Evolutionary conservation across 1,139 yeast genomes (phyloP), one percentile per base, ranked within the genome.

Genomic region (Hemisphaericaspora subhashii): DNA sequence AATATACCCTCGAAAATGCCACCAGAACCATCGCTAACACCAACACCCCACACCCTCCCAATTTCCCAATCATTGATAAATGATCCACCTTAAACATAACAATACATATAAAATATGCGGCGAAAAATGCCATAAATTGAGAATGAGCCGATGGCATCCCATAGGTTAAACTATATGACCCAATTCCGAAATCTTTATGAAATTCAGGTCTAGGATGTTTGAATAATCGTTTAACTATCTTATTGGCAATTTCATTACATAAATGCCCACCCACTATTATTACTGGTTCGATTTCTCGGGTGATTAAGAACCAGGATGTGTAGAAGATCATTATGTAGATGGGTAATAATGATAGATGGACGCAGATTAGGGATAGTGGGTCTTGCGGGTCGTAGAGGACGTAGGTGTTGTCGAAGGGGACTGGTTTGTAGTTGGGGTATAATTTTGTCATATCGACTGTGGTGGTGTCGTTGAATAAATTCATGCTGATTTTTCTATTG

Each of bases 141-240:
- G 96, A 81, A 60, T 92, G 98, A 2, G 98, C 96, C 40, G 92
- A 82, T 0, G 98, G 98, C 98, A 92, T 90, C 0, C 98, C 98
- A 58, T 84, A 88, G 2, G 87, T 85, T 38, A 81, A 68, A 32
- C 54, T 72, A 63, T 64, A 61, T 46, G 74, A 60, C 46, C 76
- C 67, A 47, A 71, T 40, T 47, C 81, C 68, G 53, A 74, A 68
- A 26, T 71, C 76, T 38, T 69, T 72, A 51, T 79, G 80, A 52
- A 68, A 68, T 5, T 74, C 68, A 0, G 98, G 98, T 40, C 98
- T 72, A 20, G 88, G 85, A 53, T 86, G 87, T 51, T 76, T 79
- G 35, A 88, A 61, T 1, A 76, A 35, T 23, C 72, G 68, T 59
- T 92, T 92, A 35, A 86, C 64, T 3, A 84, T 52, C 47, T 84